Percentiles rank a stretch among this genome's conserved stretches.
These are phyloP conservation scores for Cyberlindnera bimundalis DNA, from an alignment of 805 yeast species.

Conservation along the genomic window DNA sequence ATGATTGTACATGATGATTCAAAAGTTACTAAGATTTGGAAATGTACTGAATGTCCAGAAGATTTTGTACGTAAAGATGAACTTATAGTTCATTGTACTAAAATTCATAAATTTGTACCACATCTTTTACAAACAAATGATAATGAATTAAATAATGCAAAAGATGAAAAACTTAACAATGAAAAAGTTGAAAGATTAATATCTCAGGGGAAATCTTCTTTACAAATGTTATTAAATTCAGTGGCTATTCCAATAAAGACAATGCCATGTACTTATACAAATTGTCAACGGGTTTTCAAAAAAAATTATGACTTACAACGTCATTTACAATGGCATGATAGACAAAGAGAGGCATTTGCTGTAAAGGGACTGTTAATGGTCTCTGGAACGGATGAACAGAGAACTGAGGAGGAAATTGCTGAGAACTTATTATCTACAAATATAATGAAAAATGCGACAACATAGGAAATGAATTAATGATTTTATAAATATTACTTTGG, in stretches of 20 bases:
- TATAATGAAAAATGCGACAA: not conserved
- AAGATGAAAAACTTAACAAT: constrained; percentile 13
- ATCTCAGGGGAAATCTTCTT: constrained; percentile 26
- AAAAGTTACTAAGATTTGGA: constrained; percentile 46
- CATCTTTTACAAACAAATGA: constrained; percentile 6
- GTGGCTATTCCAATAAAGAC: constrained; percentile 31
- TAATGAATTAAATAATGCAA: not conserved
- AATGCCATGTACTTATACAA: constrained; percentile 43
- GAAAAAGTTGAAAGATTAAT: constrained; percentile 27
- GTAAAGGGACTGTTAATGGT: constrained; percentile 14
- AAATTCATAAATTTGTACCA: constrained; percentile 35
- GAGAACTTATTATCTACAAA: not conserved
- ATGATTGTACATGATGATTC: constrained; percentile 64
- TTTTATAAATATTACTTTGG: constrained; percentile 15
- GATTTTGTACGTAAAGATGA: constrained; percentile 56
- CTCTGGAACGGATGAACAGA: not conserved
- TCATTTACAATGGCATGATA: constrained; percentile 52
- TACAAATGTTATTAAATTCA: constrained; percentile 31
- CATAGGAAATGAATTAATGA: not conserved
- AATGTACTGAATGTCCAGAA: constrained; percentile 53
- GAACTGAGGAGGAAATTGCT: constrained; percentile 12
- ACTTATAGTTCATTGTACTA: constrained; percentile 52
- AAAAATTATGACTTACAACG: constrained; percentile 45
- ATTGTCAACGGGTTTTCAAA: constrained; percentile 53
- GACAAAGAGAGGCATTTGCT: constrained; percentile 18